Evolutionary conservation across 1,284 basidiomycete species (phyloP).

Genomic region (Apiotrichum akiyoshidainum): DNA sequence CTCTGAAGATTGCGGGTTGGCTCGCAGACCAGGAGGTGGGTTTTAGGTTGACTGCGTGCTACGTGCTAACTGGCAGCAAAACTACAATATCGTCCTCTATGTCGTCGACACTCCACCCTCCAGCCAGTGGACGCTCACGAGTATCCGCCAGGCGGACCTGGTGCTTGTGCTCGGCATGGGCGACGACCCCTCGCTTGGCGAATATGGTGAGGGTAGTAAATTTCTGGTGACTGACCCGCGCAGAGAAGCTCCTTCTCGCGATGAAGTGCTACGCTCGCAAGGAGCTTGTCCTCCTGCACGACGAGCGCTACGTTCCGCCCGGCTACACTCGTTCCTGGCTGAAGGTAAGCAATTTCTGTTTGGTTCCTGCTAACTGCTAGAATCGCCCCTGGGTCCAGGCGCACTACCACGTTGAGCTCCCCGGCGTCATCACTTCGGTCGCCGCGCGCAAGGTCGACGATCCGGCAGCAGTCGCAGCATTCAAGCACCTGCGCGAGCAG

Average conservation of each 20-base stretch:
- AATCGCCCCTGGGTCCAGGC: slow-evolving; percentile 79
- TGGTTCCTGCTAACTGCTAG: slow-evolving; percentile 52
- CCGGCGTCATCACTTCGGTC: slow-evolving; percentile 57
- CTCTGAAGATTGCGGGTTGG: slow-evolving; percentile 89
- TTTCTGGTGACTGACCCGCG: slow-evolving; percentile 17
- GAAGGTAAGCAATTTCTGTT: slow-evolving; percentile 58
- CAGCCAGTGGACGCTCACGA: slow-evolving; percentile 95
- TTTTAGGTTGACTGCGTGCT: rapidly evolving
- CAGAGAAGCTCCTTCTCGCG: slow-evolving; percentile 74
- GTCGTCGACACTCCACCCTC: slow-evolving; percentile 89
- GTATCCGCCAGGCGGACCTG: slow-evolving; percentile 93
- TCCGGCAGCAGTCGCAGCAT: slow-evolving; percentile 79
- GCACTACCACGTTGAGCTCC: slow-evolving; percentile 49
- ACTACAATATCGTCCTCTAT: slow-evolving; percentile 84
- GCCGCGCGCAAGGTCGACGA: slow-evolving; percentile 66
- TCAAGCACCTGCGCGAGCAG: slow-evolving; percentile 72
- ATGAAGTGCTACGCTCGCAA: slow-evolving; percentile 97
- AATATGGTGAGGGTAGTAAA: slow-evolving; percentile 61
- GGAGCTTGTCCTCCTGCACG: slow-evolving; percentile 90
- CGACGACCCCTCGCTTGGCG: slow-evolving; percentile 80
- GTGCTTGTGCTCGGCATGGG: slow-evolving; percentile 96
- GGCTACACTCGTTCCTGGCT: slow-evolving; percentile 96
- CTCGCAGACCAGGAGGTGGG: slow-evolving; percentile 77
- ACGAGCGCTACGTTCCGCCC: slow-evolving; percentile 80
- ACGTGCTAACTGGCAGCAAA: slow-evolving; percentile 54